Evolutionary conservation across 805 yeast genomes (phyloP).

Genomic region (Saccharomycopsis lassenensis): DNA sequence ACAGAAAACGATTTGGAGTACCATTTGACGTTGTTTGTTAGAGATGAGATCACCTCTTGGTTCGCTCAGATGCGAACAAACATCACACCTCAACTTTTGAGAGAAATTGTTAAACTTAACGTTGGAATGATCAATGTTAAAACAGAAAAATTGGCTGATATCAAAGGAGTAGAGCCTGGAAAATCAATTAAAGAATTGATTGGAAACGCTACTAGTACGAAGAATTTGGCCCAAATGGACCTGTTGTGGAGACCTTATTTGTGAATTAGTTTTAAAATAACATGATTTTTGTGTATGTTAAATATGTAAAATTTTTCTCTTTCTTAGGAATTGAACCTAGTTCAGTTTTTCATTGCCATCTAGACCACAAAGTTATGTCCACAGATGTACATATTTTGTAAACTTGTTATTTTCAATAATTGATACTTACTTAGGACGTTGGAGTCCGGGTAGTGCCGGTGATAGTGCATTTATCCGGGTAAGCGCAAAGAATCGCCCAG

Average conservation of each 20-base stretch:
- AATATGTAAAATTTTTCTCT: neutral
- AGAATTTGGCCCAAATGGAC: slow-evolving; percentile 85
- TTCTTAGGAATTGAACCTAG: neutral
- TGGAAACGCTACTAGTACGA: slow-evolving; percentile 90
- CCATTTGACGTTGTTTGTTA: slow-evolving; percentile 78
- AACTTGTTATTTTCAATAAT: too few relatives aligned
- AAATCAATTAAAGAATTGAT: slow-evolving; percentile 72
- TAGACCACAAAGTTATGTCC: too few relatives aligned
- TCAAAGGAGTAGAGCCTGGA: slow-evolving; percentile 42
- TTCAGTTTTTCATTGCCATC: neutral
- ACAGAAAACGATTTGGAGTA: slow-evolving; percentile 89
- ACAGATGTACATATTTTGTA: too few relatives aligned
- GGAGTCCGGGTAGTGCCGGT: too few relatives aligned
- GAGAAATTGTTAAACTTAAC: slow-evolving; percentile 80
- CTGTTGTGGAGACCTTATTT: slow-evolving; percentile 51
- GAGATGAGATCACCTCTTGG: slow-evolving; percentile 94
- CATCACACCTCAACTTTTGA: slow-evolving; percentile 55
- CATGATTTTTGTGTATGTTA: neutral
- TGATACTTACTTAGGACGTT: too few relatives aligned
- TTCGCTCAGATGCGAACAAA: slow-evolving; percentile 42
- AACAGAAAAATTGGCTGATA: slow-evolving; percentile 29
- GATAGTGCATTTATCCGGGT: too few relatives aligned
- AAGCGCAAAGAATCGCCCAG: too few relatives aligned
- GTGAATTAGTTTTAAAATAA: too few relatives aligned
- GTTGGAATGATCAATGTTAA: slow-evolving; percentile 77